phyloP scores from a whole-genome alignment of 257 asterid genomes.

The Solanum etuberosum region DNA sequence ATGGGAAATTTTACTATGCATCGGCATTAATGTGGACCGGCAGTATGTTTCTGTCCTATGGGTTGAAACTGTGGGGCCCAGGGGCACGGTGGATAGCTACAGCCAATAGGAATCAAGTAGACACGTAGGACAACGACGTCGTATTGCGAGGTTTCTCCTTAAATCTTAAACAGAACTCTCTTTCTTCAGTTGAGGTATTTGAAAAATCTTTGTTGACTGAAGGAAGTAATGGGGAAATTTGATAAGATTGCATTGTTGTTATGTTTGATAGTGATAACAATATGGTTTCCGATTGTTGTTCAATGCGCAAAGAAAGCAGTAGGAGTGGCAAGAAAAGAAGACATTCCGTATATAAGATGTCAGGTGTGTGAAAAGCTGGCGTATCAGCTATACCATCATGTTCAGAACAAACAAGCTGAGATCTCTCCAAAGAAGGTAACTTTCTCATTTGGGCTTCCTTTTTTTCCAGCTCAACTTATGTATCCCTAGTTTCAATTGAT shows the following conservation, averaged over 20 bases:
- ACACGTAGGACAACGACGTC: conserved; percentile 16
- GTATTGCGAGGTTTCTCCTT: neutral
- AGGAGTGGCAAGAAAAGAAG: conserved; percentile 77
- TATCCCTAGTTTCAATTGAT: neutral
- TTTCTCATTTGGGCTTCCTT: conserved; percentile 3
- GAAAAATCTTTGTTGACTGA: neutral
- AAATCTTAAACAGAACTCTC: neutral
- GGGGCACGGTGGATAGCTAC: neutral
- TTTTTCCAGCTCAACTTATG: neutral
- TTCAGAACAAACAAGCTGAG: conserved; percentile 53
- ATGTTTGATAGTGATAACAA: conserved; percentile 8
- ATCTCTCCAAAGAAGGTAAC: conserved; percentile 69
- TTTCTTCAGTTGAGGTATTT: neutral
- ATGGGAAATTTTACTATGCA: neutral
- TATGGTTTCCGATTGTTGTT: conserved; percentile 35
- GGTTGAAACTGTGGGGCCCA: neutral
- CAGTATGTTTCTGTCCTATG: neutral
- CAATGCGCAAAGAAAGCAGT: conserved; percentile 55
- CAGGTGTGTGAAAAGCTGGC: conserved; percentile 76
- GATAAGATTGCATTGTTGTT: conserved; percentile 3
- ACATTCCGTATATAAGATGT: conserved; percentile 74
- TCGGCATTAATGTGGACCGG: neutral
- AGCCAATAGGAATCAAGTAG: conserved; percentile 19
- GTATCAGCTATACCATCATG: conserved; percentile 51
- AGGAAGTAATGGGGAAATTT: conserved; percentile 28